Base-by-base conservation (phyloP, 495 filamentous ascomycete genomes). In the Trichoderma gamsii region DNA sequence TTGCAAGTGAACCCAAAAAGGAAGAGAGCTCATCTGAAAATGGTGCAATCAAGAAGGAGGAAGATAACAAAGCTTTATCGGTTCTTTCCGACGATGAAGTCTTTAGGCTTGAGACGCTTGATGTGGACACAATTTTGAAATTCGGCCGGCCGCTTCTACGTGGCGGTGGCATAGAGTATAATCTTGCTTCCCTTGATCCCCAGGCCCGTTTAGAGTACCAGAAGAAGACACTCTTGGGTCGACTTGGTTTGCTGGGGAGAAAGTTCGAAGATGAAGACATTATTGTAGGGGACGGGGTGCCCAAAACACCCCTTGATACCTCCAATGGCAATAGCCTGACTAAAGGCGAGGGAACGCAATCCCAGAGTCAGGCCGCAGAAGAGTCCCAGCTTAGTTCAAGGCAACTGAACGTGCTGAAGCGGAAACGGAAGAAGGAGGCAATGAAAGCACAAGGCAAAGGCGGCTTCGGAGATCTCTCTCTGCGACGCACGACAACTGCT, bases 381-480 rank as follows among this genome's bases (percentile, higher is more conserved):
- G 91, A 95, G 65, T 76, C 84, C 0, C 88, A 86, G 4, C 80
- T 98, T 18, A 97, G 93, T 79, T 90, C 92, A 68, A 88, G 95
- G 16, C 95, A 98, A 74, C 83, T 97, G 35, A 99, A 98, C 73
- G 90, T 92, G 67, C 82, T 99, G 12, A 99, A 99, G 76, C 87
- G 95, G 18, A 96, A 96, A 74, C 87, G 90, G 41, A 96, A 94
- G 74, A 82, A 86, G 66, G 89, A 90, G 72, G 92, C 92, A 11
- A 93, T 92, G 74, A 88, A 91, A 73, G 89, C 91, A 44, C 80
- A 81, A 64, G 81, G 81, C 2, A 82, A 81, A 66, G 79, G 81
- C 68, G 92, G 89, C 68, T 98, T 98, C 76, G 92, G 96, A 49
- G 95, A 98, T 75, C 79, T 99, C 49, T 89, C 90, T 0, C 83